Conservation (phyloP, 2,329 filamentous ascomycete genomes). For the Fusarium nodosum region DNA sequence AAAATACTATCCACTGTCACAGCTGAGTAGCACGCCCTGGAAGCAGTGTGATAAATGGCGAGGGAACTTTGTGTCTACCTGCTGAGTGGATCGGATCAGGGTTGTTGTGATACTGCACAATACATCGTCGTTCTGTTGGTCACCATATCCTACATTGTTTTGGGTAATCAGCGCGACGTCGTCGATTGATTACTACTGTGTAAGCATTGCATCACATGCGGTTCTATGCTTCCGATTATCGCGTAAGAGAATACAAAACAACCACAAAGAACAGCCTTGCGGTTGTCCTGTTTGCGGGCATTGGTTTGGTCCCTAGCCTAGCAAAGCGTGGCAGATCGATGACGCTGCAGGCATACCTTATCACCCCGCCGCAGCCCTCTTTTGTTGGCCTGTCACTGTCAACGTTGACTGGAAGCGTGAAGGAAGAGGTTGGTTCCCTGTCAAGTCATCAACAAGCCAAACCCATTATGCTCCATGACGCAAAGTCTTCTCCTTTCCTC, state of each 20-base stretch:
- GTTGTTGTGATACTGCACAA: background rate
- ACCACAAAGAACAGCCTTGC: constrained; percentile 18
- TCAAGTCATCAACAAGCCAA: constrained; percentile 34
- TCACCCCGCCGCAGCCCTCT: constrained; percentile 32
- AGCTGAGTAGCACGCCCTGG: constrained; percentile 5
- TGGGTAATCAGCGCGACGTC: background rate
- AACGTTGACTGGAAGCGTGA: constrained; percentile 4
- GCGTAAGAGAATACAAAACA: constrained; percentile 11
- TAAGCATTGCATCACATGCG: constrained; percentile 10
- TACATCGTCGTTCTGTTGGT: constrained; percentile 5
- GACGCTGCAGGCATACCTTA: constrained; percentile 40
- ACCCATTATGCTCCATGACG: constrained; percentile 45
- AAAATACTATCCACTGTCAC: constrained; percentile 7
- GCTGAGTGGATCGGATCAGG: constrained; percentile 11
- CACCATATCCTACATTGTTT: background rate
- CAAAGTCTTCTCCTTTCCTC: constrained; percentile 30
- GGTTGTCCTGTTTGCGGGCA: constrained; percentile 4
- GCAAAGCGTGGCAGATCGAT: constrained; percentile 29
- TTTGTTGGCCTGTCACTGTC: constrained; percentile 6
- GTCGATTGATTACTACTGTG: background rate
- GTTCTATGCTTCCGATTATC: constrained; percentile 1
- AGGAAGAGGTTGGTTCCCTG: constrained; percentile 16
- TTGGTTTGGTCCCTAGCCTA: constrained; percentile 21
- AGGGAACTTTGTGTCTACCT: constrained; percentile 22
- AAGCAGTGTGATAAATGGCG: constrained; percentile 25